Evolutionary conservation across 164 flowering plant species (phyloP).

Genomic region (Amborella trichopoda): DNA sequence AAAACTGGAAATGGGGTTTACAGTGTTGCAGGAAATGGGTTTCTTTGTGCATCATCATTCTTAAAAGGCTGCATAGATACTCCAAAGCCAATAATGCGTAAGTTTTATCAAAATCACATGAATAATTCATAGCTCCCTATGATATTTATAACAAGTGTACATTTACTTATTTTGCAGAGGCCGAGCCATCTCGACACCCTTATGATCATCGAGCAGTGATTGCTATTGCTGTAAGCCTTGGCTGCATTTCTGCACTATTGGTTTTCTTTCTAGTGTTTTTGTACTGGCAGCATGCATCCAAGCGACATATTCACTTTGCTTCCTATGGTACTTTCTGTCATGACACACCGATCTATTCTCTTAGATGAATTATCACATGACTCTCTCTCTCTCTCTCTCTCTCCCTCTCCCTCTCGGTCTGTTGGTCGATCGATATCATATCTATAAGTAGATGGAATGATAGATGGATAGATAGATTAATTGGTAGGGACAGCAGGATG

Average conservation of each 20-base stretch:
- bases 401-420: no score
- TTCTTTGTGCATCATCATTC: slow-evolving; percentile 52
- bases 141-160: slow-evolving; percentile 5
- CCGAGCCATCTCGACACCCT: slow-evolving; percentile 19
- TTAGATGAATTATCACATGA: no score
- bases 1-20: slow-evolving; percentile 6
- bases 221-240: slow-evolving; percentile 38
- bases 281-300: slow-evolving; percentile 57
- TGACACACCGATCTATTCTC: no score
- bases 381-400: no score
- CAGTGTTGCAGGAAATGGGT: slow-evolving; percentile 75
- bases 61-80: slow-evolving; percentile 32
- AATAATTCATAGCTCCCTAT: neutral
- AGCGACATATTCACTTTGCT: slow-evolving; percentile 32
- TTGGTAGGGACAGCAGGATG: no score
- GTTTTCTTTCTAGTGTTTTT: slow-evolving; percentile 39
- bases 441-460: no score
- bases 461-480: no score
- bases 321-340: slow-evolving; percentile 72
- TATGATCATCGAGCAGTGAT: slow-evolving; percentile 34
- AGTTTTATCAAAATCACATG: neutral
- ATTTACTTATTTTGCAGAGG: slow-evolving; percentile 39
- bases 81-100: slow-evolving; percentile 50
- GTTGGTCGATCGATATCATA: no score
- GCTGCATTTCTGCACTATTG: slow-evolving; percentile 33